Evolutionary conservation across 1,139 yeast species (phyloP).

Genomic region (Tardiomyces depauwii): DNA sequence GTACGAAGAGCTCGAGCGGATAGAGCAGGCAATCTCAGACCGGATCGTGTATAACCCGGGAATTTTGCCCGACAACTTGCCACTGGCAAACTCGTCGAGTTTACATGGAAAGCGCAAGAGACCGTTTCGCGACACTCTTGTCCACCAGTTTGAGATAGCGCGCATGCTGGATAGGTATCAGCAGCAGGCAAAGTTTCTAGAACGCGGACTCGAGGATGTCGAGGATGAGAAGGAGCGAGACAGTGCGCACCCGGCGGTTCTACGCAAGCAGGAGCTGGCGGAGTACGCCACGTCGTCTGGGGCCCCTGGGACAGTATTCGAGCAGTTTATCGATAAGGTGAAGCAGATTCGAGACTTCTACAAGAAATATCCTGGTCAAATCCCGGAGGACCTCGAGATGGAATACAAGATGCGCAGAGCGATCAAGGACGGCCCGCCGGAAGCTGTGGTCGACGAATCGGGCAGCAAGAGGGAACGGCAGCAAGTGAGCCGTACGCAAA

Average conservation of each 20-base stretch:
- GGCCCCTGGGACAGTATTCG: conserved; percentile 18
- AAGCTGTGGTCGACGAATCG: conserved; percentile 3
- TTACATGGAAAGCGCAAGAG: conserved; percentile 26
- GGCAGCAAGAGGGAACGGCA: conserved; percentile 10
- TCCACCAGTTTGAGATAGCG: conserved; percentile 60
- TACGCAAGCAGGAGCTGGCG: conserved; percentile 9
- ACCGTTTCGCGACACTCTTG: conserved; percentile 32
- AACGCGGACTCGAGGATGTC: conserved; percentile 3
- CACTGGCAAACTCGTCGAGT: conserved; percentile 15
- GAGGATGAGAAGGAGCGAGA: background rate
- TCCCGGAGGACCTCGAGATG: conserved; percentile 27
- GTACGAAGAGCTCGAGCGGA: conserved; percentile 43
- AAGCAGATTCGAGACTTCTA: conserved; percentile 25
- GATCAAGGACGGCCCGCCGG: background rate
- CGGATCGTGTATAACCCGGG: conserved; percentile 40
- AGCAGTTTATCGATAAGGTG: conserved; percentile 35
- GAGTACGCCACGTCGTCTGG: conserved; percentile 4
- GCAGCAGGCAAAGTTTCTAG: conserved; percentile 25
- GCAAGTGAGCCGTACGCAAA: conserved; percentile 9
- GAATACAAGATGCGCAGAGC: conserved; percentile 26
- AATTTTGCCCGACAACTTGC: conserved; percentile 27
- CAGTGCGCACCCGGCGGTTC: conserved; percentile 7
- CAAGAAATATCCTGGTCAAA: conserved; percentile 23
- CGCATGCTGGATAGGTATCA: conserved; percentile 40
- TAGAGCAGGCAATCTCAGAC: conserved; percentile 42